phyloP scores from a whole-genome alignment of 1,284 basidiomycete genomes.

The Fomitopsis pinicola region DNA sequence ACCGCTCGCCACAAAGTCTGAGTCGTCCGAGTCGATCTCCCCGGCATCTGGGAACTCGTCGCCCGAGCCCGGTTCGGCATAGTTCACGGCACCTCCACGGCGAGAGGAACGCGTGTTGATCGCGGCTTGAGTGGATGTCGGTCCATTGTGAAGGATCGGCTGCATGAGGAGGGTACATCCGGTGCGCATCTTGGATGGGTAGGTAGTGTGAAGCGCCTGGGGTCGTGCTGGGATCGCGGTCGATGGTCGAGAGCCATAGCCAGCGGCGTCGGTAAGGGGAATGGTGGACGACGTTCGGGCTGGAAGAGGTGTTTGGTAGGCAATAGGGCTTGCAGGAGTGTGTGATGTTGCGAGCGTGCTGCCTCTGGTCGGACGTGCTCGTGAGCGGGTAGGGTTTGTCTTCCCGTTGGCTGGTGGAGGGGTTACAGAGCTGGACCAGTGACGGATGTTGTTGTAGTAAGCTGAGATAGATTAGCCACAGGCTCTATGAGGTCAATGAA shows the following conservation, averaged over 20 bases:
- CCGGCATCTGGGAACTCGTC: conserved; percentile 79
- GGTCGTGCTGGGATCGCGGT: conserved; percentile 52
- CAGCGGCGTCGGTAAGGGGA: conserved; percentile 1
- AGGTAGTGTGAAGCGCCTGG: conserved; percentile 83
- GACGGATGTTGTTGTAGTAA: conserved; percentile 61
- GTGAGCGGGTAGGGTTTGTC: conserved; percentile 25
- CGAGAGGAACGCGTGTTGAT: conserved; percentile 43
- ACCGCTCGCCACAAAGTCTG: conserved; percentile 55
- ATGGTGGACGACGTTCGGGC: conserved; percentile 11
- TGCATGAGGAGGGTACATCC: conserved; percentile 90
- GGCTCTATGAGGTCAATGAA: background rate
- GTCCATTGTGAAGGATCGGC: conserved; percentile 54
- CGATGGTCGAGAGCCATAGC: conserved; percentile 34
- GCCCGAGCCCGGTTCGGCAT: conserved; percentile 82
- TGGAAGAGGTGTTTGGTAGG: conserved; percentile 23
- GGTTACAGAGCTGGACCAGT: conserved; percentile 51
- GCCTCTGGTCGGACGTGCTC: conserved; percentile 34
- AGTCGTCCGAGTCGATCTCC: conserved; percentile 73
- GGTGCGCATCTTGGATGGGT: conserved; percentile 89
- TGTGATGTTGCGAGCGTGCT: conserved; percentile 31
- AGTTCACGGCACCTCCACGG: conserved; percentile 74
- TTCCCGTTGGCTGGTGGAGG: conserved; percentile 41
- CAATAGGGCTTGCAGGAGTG: conserved; percentile 12
- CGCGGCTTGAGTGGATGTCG: conserved; percentile 31
- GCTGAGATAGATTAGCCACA: conserved; percentile 27